Evolutionary conservation across 331 rosid genomes (phyloP).

Genomic region (Cydonia oblonga): DNA sequence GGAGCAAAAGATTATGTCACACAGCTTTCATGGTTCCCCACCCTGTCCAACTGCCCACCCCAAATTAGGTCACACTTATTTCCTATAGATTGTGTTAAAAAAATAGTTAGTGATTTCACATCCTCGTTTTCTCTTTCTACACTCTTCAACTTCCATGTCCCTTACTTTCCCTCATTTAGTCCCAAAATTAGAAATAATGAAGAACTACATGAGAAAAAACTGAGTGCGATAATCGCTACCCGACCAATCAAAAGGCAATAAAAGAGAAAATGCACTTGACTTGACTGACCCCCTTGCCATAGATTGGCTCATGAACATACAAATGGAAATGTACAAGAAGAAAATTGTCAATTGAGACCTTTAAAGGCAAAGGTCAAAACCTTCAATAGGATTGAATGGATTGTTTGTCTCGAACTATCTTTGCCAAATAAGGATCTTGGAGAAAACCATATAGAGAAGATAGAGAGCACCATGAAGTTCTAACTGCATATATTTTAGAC

Average conservation of each 20-base stretch:
- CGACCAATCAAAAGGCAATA: conserved; percentile 17
- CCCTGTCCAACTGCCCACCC: too few species aligned
- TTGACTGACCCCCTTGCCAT: background rate
- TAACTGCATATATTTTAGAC: background rate
- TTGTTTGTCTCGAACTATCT: background rate
- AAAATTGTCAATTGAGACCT: background rate
- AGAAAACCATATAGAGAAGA: too few species aligned
- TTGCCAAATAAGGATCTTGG: too few species aligned
- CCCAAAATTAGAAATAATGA: too few species aligned
- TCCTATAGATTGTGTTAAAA: too few species aligned
- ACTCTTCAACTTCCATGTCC: too few species aligned
- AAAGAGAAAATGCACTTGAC: background rate
- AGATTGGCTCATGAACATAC: background rate
- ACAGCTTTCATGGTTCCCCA: conserved; percentile 67
- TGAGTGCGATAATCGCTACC: too few species aligned
- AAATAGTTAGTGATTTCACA: too few species aligned
- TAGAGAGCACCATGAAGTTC: background rate
- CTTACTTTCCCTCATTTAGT: too few species aligned
- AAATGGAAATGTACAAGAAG: too few species aligned
- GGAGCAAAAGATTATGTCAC: conserved; percentile 22
- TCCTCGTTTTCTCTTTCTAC: too few species aligned
- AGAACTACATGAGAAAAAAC: background rate
- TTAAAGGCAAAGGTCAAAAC: background rate
- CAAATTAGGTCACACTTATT: too few species aligned
- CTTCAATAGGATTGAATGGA: background rate